A percentile compares a stretch with the other conserved stretches of the same genome.
Evolutionary conservation across 257 asterid species (phyloP).

Genomic region (Cynanchum wilfordii): DNA sequence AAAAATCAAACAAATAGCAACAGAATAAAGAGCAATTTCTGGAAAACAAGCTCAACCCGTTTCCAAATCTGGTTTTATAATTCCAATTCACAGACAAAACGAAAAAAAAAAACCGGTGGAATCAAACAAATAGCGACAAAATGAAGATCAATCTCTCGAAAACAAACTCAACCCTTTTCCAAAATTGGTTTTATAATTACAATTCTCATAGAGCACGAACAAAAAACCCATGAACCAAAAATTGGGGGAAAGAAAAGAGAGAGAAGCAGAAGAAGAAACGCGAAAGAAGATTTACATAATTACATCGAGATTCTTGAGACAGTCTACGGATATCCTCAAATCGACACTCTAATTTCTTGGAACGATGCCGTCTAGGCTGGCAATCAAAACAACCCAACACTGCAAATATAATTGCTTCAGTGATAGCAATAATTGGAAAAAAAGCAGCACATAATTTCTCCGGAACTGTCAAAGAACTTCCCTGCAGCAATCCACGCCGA

Average conservation of each 20-base stretch:
- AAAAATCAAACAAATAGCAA: too few species aligned
- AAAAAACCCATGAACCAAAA: not conserved
- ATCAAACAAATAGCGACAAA: too few species aligned
- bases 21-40: too few species aligned
- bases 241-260: too few species aligned
- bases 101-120: too few species aligned
- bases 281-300: not conserved
- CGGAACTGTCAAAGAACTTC: constrained; percentile 38
- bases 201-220: not conserved
- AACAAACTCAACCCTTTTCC: not conserved
- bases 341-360: constrained; percentile 25
- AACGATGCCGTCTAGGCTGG: constrained; percentile 10
- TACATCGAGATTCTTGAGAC: constrained; percentile 66
- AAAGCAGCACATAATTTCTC: constrained; percentile 51
- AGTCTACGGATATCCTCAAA: constrained; percentile 40
- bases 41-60: too few species aligned
- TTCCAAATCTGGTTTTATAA: too few species aligned
- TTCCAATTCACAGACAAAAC: not conserved
- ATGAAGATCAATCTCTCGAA: too few species aligned
- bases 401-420: constrained; percentile 47
- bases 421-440: constrained; percentile 43
- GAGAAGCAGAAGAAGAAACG: not conserved
- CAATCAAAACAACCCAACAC: constrained; percentile 50
- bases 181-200: not conserved
- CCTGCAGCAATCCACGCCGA: constrained; percentile 23